Conservation (phyloP, 352 stramenopile species). For the Peronosclerospora sorghi region DNA sequence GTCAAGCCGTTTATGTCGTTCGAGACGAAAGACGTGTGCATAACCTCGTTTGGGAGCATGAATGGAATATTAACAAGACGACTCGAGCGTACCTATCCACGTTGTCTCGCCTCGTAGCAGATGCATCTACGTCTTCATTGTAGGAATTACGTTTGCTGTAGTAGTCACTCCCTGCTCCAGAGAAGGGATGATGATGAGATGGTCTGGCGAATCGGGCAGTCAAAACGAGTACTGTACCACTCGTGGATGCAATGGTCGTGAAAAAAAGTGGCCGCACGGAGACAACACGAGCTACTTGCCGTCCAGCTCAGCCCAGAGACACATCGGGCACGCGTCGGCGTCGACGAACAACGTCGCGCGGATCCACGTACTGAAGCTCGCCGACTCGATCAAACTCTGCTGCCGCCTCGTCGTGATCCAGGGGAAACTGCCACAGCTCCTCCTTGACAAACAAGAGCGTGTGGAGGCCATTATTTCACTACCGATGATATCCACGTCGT, state of each 20-base stretch:
- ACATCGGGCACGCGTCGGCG: conserved; percentile 74
- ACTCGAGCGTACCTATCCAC: background rate
- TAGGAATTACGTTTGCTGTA: conserved; percentile 9
- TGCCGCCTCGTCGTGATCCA: conserved; percentile 74
- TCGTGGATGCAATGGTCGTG: conserved; percentile 85
- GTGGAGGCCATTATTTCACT: conserved; percentile 50
- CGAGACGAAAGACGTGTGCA: background rate
- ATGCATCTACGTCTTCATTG: conserved; percentile 1
- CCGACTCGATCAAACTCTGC: conserved; percentile 70
- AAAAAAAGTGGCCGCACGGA: conserved; percentile 77
- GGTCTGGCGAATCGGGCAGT: conserved; percentile 81
- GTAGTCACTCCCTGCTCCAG: conserved; percentile 34
- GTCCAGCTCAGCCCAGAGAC: conserved; percentile 71
- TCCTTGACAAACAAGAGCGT: conserved; percentile 69
- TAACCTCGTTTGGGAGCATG: background rate
- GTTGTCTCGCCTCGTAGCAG: no score
- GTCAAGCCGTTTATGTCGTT: conserved; percentile 25
- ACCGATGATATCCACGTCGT: conserved; percentile 48
- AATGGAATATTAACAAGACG: conserved; percentile 5
- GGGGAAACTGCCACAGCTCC: conserved; percentile 74
- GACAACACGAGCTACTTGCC: conserved; percentile 73
- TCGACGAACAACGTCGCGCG: conserved; percentile 71
- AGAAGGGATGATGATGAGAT: no score
- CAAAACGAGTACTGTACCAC: conserved; percentile 81
- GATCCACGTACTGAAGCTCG: conserved; percentile 80